These are phyloP conservation scores for Dactylellina cionopaga DNA, from an alignment of 2,329 filamentous ascomycete species.

Conservation along the genomic window DNA sequence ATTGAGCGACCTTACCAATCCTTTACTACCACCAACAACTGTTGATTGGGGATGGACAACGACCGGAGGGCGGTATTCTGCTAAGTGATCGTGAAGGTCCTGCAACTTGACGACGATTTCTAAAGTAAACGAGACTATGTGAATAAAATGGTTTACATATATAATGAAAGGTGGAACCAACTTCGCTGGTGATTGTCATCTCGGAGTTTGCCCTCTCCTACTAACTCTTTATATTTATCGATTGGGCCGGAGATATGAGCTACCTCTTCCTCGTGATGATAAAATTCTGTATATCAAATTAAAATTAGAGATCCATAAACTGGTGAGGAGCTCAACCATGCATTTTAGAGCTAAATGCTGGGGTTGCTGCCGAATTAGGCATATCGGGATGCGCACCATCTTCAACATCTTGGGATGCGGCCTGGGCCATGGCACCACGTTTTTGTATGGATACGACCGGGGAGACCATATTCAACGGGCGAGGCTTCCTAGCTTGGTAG, in stretches of 20 bases:
- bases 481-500: conserved; percentile 36
- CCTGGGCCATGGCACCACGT: conserved; percentile 46
- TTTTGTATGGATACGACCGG: conserved; percentile 43
- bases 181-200: conserved; percentile 93
- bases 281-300: conserved; percentile 21
- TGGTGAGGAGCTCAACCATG: too few relatives aligned
- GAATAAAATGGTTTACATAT: background rate
- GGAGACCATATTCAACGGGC: conserved; percentile 13
- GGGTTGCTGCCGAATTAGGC: too few relatives aligned
- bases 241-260: conserved; percentile 71
- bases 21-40: conserved; percentile 61
- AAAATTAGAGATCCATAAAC: background rate
- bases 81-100: conserved; percentile 84
- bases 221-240: conserved; percentile 85
- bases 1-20: conserved; percentile 25
- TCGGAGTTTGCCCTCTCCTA: conserved; percentile 76
- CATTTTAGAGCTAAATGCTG: too few relatives aligned
- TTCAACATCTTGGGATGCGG: conserved; percentile 33
- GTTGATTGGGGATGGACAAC: conserved; percentile 82
- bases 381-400: conserved; percentile 18
- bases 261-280: conserved; percentile 17
- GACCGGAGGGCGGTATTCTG: conserved; percentile 75
- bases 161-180: conserved; percentile 61
- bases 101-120: conserved; percentile 90
- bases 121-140: too few relatives aligned